phyloP scores from a whole-genome alignment of 768 basidiomycete species.

The Russula griseocarnosa region DNA sequence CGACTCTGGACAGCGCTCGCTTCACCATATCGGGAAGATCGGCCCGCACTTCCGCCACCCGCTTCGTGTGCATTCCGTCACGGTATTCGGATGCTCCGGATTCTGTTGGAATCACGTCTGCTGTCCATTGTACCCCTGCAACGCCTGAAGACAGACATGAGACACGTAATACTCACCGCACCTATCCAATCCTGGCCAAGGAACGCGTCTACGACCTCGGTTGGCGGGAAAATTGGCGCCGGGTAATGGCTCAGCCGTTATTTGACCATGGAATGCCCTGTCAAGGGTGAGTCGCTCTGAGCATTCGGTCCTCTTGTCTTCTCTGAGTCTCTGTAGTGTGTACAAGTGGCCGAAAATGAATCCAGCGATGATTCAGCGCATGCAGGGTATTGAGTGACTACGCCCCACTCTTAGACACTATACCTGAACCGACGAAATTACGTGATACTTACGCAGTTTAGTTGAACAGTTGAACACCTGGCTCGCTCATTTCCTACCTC shows the following conservation, averaged over 20 bases:
- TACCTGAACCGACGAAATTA: too few relatives aligned
- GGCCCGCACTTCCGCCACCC: not conserved
- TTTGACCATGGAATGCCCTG: slow-evolving; percentile 6
- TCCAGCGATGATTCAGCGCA: slow-evolving; percentile 24
- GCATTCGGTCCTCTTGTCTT: not conserved
- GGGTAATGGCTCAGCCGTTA: slow-evolving; percentile 13
- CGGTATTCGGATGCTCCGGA: not conserved
- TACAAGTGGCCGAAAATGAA: slow-evolving; percentile 29
- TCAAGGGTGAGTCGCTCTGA: slow-evolving; percentile 12
- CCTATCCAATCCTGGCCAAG: slow-evolving; percentile 14
- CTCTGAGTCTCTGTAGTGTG: not conserved
- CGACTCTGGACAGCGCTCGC: slow-evolving; percentile 20
- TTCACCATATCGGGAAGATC: not conserved
- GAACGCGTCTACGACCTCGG: slow-evolving; percentile 29
- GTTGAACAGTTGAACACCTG: not conserved
- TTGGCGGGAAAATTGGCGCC: slow-evolving; percentile 28
- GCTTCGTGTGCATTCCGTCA: slow-evolving; percentile 25
- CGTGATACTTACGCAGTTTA: too few relatives aligned
- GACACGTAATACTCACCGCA: not conserved
- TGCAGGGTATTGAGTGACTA: slow-evolving; percentile 5
- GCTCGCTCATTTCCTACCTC: not conserved
- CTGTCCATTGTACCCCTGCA: not conserved
- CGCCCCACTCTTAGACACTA: too few relatives aligned
- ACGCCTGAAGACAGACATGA: not conserved
- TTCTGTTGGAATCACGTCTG: slow-evolving; percentile 14